These are phyloP conservation scores for Tetrahymena thermophila DNA, from an alignment of 73 alveolate species.

Conservation along the genomic window DNA sequence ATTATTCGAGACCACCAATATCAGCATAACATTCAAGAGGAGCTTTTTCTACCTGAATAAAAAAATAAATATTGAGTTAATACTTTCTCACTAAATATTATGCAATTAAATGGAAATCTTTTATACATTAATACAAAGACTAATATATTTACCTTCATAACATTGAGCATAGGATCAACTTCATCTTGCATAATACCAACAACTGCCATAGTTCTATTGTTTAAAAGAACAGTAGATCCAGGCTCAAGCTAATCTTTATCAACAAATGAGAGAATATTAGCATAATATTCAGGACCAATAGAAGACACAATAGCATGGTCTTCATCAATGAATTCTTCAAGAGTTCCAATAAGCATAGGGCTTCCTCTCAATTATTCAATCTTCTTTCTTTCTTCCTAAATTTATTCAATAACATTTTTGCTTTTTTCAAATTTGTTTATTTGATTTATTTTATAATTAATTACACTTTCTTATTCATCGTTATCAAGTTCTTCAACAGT, in stretches of 20 bases:
- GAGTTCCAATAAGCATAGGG: conserved; percentile 93
- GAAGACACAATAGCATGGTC: conserved; percentile 90
- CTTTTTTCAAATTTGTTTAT: neutral
- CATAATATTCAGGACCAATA: conserved; percentile 96
- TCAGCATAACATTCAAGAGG: conserved; percentile 98
- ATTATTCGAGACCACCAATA: conserved; percentile 97
- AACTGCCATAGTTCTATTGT: conserved; percentile 85
- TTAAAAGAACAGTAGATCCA: conserved; percentile 93
- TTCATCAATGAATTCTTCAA: conserved; percentile 97
- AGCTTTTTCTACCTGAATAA: conserved; percentile 64
- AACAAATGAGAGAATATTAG: conserved; percentile 91
- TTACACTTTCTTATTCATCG: conserved; percentile 25
- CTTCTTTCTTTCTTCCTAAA: conserved; percentile 79
- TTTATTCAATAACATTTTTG: neutral
- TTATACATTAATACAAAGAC: neutral
- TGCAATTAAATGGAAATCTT: neutral
- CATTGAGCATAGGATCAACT: conserved; percentile 97
- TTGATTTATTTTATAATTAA: neutral
- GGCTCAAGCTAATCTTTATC: conserved; percentile 98
- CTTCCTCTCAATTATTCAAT: conserved; percentile 95
- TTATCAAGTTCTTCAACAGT: conserved; percentile 65
- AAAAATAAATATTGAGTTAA: neutral
- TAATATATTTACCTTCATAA: conserved; percentile 83
- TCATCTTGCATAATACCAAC: conserved; percentile 98
- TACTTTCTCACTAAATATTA: neutral